Conservation (phyloP, 2,329 filamentous ascomycete genomes). For the Colletotrichum lupini region DNA sequence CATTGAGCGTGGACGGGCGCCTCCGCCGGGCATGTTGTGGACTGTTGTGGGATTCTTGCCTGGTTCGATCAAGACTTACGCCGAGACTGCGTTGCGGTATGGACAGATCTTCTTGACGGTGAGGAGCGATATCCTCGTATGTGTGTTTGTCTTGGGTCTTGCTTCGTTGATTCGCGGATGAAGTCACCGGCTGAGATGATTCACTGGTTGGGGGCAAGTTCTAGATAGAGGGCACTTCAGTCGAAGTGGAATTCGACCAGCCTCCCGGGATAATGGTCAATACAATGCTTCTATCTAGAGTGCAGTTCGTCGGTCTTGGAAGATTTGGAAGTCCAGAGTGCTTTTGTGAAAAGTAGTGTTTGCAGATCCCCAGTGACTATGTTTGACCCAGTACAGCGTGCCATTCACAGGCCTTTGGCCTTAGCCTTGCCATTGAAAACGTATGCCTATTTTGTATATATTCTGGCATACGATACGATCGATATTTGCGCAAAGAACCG, state of each 20-base stretch:
- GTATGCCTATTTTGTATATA: too few species aligned
- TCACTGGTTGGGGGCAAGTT: not conserved
- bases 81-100: constrained; percentile 72
- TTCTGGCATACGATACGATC: too few species aligned
- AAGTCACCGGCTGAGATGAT: not conserved
- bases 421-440: not conserved
- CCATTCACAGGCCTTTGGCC: not conserved
- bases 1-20: constrained; percentile 69
- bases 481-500: too few species aligned
- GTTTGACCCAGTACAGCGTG: not conserved
- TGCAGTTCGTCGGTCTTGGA: not conserved
- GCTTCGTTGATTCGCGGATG: constrained; percentile 56
- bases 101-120: constrained; percentile 78
- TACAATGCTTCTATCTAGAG: not conserved
- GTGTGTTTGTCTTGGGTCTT: constrained; percentile 79
- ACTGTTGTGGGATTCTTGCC: constrained; percentile 75
- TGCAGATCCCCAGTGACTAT: not conserved
- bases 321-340: not conserved
- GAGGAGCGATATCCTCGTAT: constrained; percentile 77
- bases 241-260: not conserved
- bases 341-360: not conserved
- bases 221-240: not conserved
- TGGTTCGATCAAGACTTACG: constrained; percentile 69
- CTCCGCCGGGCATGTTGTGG: constrained; percentile 71
- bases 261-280: not conserved